Evolutionary conservation across 2,329 filamentous ascomycete genomes (phyloP), one percentile per base, ranked within the genome.

Genomic region (Pseudogymnoascus sp.): DNA sequence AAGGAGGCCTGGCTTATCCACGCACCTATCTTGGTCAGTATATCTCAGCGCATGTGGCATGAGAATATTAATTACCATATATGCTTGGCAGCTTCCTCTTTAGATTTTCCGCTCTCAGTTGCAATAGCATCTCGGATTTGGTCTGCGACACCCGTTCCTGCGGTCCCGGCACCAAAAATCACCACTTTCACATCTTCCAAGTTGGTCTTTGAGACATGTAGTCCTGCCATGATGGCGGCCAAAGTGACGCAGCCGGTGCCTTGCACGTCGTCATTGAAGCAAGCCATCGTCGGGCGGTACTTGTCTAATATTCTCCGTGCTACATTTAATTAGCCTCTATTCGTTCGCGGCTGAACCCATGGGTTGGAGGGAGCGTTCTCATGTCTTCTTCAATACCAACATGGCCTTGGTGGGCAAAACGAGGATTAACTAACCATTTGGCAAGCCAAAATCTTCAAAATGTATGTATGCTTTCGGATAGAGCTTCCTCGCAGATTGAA

Each of bases 241-340:
- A 96, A 81, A 0, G 92, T 93, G 0, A 96, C 91, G 64, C 90
- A 93, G 0, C 91, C 92, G 0, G 92, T 96, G 1, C 91, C 92
- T 73, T 96, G 91, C 0, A 96, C 87, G 72, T 96, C 91, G 63
- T 96, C 92, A 70, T 96, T 96, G 80, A 96, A 96, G 73, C 91
- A 96, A 0, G 91, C 81, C 6, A 93, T 87, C 59, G 88, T 71
- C 0, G 87, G 81, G 0, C 88, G 83, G 69, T 95, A 96, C 37
- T 80, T 83, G 64, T 96, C 89, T 0, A 96, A 79, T 2, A 96
- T 83, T 3, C 89, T 83, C 31, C 89, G 81, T 0, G 90, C 49
- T 55, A 5, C 3, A 3, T 12, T 21, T 1, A 5, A 21, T 55
- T 35, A 55, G 25, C 49, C 9, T 16, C 16, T 18, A 25, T 45